A percentile compares a stretch with the other conserved stretches of the same genome.
These are phyloP conservation scores for Magnolia officinalis DNA, from an alignment of 164 flowering plant species.

Conservation along the genomic window DNA sequence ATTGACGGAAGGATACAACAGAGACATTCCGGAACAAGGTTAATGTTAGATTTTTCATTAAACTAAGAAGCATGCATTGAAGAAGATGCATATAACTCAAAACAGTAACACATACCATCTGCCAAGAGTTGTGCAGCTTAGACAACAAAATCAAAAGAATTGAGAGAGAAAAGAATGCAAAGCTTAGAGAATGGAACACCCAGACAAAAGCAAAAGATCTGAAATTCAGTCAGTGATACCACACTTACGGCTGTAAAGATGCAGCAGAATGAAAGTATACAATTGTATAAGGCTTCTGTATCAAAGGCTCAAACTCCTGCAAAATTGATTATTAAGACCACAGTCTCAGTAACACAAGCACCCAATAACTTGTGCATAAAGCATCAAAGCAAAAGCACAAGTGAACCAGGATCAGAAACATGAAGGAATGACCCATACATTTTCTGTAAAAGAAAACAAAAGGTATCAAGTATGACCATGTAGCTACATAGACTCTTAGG, in stretches of 20 bases:
- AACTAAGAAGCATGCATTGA: neutral
- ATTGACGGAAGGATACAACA: neutral
- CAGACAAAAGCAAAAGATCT: too few species aligned
- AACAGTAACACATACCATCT: neutral
- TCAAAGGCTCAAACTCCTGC: constrained; percentile 97
- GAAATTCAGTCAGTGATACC: too few species aligned
- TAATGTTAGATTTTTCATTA: too few species aligned
- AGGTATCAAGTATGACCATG: too few species aligned
- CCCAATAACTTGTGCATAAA: neutral
- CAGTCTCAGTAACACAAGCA: constrained; percentile 7
- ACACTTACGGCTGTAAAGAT: constrained; percentile 80
- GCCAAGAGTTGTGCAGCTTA: neutral
- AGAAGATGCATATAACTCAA: neutral
- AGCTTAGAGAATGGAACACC: too few species aligned
- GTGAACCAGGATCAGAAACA: neutral
- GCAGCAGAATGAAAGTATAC: constrained; percentile 98
- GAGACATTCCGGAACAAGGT: neutral
- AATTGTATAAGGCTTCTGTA: constrained; percentile 91
- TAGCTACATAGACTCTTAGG: too few species aligned
- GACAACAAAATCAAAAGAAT: too few species aligned
- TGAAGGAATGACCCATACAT: too few species aligned
- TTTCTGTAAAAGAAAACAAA: too few species aligned
- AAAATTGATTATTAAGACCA: constrained; percentile 16
- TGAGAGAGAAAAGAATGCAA: too few species aligned
- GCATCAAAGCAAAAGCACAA: neutral